Evolutionary conservation across 2,329 filamentous ascomycete genomes (phyloP), one percentile per base, ranked within the genome.

Genomic region (Talaromyces sp.): DNA sequence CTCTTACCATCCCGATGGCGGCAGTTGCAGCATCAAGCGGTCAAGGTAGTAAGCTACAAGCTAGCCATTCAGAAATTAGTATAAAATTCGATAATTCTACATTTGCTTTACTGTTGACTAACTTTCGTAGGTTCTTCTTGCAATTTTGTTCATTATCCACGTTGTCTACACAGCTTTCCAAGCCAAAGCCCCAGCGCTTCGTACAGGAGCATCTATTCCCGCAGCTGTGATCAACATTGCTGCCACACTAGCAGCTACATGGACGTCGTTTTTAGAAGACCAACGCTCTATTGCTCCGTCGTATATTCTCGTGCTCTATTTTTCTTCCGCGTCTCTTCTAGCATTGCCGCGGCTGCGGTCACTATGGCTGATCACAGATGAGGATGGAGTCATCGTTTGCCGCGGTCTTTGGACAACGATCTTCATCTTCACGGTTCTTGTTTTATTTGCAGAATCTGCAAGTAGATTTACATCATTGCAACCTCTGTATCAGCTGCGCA

Each of bases 331-430:
- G 0, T 61, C 75, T 13, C 32, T 79, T 5, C 72, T 82, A 44
- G 76, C 79, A 62, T 68, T 72, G 8, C 72, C 73, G 10, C 73
- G 75, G 28, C 69, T 74, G 2, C 73, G 80, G 19, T 80, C 75
- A 7, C 63, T 74, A 44, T 75, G 70, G 70, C 61, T 78, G 28
- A 61, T 67, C 25, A 54, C 62, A 9, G 17, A 66, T 76, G 44
- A 47, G 3, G 22, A 25, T 15, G 44, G n/a, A 32, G 54, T 55
- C 17, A 28, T 17, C 15, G 25, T 52, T 30, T 56, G 44, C n/a
- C 44, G n/a, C 19, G 44, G 30, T 19, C 15, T 61, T 15, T 61
- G 59, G 59, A 74, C 73, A 0, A 68, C 74, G 1, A 69, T 73
- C 7, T 63, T 77, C n/a, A 73, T 67, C 11, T 64, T 79, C 39